Evolutionary conservation across 2,329 filamentous ascomycete species (phyloP).

Genomic region (Cercospora janseana): DNA sequence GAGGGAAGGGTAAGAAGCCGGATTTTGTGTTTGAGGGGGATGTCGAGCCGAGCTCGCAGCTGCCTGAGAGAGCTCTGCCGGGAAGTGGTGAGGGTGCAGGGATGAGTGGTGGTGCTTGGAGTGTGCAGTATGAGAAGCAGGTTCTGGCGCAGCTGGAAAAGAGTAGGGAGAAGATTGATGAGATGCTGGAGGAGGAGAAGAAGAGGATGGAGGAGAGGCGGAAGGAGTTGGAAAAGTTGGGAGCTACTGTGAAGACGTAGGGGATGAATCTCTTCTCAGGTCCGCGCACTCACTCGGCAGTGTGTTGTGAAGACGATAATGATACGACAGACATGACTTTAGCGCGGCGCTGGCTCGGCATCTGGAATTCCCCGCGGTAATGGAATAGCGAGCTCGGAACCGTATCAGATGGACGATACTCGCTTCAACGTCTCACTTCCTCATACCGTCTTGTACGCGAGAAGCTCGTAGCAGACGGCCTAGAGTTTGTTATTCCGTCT

Average conservation of each 20-base stretch:
- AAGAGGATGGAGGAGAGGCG: constrained; percentile 31
- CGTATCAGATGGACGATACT: too few relatives aligned
- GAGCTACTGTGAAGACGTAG: constrained; percentile 9
- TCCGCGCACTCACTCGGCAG: too few relatives aligned
- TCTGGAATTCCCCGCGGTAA: too few relatives aligned
- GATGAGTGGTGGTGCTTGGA: constrained; percentile 56
- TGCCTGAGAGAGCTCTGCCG: constrained; percentile 66
- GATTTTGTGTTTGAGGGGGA: constrained; percentile 58
- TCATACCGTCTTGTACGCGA: too few relatives aligned
- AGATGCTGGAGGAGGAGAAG: constrained; percentile 41
- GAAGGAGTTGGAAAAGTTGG: constrained; percentile 32
- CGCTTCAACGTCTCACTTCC: too few relatives aligned
- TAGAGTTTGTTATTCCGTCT: too few relatives aligned
- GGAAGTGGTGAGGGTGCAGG: constrained; percentile 65
- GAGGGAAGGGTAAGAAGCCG: constrained; percentile 52
- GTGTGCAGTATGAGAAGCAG: constrained; percentile 35
- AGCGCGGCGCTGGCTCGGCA: constrained; percentile 3
- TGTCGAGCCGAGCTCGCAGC: constrained; percentile 63
- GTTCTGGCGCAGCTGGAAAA: constrained; percentile 48
- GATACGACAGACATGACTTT: neutral
- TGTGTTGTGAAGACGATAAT: neutral
- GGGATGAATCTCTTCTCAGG: neutral
- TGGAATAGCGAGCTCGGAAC: too few relatives aligned
- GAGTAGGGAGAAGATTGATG: constrained; percentile 59
- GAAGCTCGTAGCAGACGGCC: too few relatives aligned